Evolutionary conservation across 106 monocot species (phyloP), one percentile per base, ranked within the genome.

Genomic region (Dioscorea zingiberensis): DNA sequence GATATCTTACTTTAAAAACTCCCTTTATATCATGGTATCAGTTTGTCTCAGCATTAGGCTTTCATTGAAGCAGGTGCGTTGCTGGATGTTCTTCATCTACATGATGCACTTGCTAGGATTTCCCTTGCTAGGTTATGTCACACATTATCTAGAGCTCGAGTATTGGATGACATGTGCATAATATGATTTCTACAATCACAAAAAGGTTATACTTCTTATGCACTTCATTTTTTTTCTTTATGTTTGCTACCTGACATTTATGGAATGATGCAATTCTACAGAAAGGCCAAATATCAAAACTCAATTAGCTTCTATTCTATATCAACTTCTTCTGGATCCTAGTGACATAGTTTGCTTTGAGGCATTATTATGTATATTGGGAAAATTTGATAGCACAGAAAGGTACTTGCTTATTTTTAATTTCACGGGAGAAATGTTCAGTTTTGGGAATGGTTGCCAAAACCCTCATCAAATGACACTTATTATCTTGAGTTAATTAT

Each of bases 321-420:
- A 97, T 79, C 95, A 91, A 71, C 85, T 97, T 78, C 88, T 97
- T 56, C 83, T 97, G 65, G 95, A 97, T 75, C 95, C 95, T 48
- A 91, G 91, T 62, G 95, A 97, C 56, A 83, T 83, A 79, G 95
- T 97, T 74, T 97, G 95, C 76, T 97, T 97, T 79, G 95, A 97
- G 77, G 91, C n/a, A n/a, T n/a, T n/a, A n/a, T n/a, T n/a, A n/a
- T n/a, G n/a, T n/a, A n/a, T n/a, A n/a, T n/a, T n/a, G 71, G 95
- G 95, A 23, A 97, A 97, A 81, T 88, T 81, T 71, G 95, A 97
- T 63, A 88, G 70, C 55, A 75, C 83, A 26, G 95, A 97, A 67
- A 91, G 95, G 95, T 97, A 67, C 26, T 65, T 47, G 27, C 22
- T 58, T 47, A 28, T 27, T 60, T 67, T 66, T 7, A 7, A 8